Percentiles rank a stretch among this genome's conserved stretches.
Evolutionary conservation across 2,329 filamentous ascomycete genomes (phyloP).

Genomic region (Nigrospora osmanthi): DNA sequence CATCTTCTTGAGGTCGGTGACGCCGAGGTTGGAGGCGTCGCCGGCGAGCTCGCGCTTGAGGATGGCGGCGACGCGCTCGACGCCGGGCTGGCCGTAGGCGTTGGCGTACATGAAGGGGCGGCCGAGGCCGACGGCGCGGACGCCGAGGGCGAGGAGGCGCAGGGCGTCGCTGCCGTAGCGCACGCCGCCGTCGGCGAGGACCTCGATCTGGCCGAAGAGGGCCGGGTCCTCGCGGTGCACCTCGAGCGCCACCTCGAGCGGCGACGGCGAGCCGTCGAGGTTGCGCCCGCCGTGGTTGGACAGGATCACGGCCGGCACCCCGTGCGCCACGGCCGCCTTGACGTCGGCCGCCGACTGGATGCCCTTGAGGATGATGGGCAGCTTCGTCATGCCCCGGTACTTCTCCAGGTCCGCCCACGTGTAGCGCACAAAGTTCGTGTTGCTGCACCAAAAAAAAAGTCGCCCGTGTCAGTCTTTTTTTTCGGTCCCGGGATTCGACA

Average conservation of each 20-base stretch:
- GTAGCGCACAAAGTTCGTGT: neutral
- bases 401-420: conserved; percentile 19
- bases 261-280: conserved; percentile 18
- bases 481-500: too few relatives aligned
- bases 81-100: conserved; percentile 35
- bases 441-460: too few relatives aligned
- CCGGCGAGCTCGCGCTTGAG: conserved; percentile 33
- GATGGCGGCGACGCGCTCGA: conserved; percentile 30
- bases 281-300: conserved; percentile 28
- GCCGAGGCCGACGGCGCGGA: conserved; percentile 29
- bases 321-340: conserved; percentile 15
- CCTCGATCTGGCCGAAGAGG: conserved; percentile 20
- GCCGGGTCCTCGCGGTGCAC: conserved; percentile 18
- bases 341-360: conserved; percentile 24
- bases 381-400: conserved; percentile 10
- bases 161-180: conserved; percentile 24
- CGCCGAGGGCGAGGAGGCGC: conserved; percentile 25
- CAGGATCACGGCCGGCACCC: conserved; percentile 21
- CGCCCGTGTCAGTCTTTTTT: neutral
- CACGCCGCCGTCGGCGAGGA: conserved; percentile 25
- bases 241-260: conserved; percentile 22
- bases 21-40: conserved; percentile 19
- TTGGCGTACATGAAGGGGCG: conserved; percentile 40
- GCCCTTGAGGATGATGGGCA: conserved; percentile 23
- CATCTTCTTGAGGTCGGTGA: conserved; percentile 17